Evolutionary conservation across 306 rosid species (phyloP).

Genomic region (Malus sieversii): DNA sequence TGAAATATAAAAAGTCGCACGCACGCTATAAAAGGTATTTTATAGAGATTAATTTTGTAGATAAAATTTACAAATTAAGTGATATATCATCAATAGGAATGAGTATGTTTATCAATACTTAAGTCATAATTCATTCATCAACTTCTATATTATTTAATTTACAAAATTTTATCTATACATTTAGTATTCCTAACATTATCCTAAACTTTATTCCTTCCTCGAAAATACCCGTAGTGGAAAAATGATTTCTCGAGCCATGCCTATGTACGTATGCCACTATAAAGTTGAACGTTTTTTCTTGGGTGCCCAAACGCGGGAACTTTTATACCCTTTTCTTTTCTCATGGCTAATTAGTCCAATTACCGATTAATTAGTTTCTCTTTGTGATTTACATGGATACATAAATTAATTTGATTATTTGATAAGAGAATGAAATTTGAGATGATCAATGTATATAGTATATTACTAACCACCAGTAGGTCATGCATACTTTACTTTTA

Average conservation of each 20-base stretch:
- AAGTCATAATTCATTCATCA: too few relatives aligned
- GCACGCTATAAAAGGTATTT: not conserved
- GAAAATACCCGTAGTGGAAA: not conserved
- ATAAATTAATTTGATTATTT: not conserved
- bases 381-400: not conserved
- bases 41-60: not conserved
- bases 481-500: not conserved
- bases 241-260: not conserved
- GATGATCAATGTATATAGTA: not conserved
- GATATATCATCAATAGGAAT: too few relatives aligned
- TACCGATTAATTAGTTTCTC: not conserved
- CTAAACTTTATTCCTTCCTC: too few relatives aligned
- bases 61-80: not conserved
- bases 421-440: not conserved
- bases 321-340: not conserved
- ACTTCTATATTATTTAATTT: too few relatives aligned
- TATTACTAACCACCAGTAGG: not conserved
- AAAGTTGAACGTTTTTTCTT: constrained; percentile 19
- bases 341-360: constrained; percentile 8
- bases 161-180: too few relatives aligned
- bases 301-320: constrained; percentile 18
- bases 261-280: not conserved
- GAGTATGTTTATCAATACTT: too few relatives aligned
- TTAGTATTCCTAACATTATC: too few relatives aligned
- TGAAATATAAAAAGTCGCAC: too few relatives aligned